A percentile compares a stretch with the other conserved stretches of the same genome.
Conservation (phyloP, 257 asterid genomes). For the Cinchona pubescens region DNA sequence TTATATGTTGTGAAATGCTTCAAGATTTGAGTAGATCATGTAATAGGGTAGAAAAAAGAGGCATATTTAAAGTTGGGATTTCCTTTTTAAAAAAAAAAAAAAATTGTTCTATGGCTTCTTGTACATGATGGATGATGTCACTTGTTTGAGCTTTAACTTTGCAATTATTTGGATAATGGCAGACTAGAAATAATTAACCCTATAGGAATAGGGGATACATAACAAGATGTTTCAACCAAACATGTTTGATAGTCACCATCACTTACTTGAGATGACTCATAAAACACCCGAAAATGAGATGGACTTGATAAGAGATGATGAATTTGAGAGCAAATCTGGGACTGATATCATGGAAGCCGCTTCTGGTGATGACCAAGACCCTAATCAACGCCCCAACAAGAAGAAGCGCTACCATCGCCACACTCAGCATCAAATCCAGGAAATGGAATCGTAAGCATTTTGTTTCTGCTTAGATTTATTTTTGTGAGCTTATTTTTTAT, state of each 20-base stretch:
- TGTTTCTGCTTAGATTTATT: neutral
- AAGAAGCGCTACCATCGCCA: constrained; percentile 81
- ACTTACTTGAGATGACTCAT: constrained; percentile 53
- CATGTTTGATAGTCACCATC: constrained; percentile 61
- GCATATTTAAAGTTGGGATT: neutral
- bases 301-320: constrained; percentile 61
- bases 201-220: neutral
- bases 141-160: neutral
- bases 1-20: neutral
- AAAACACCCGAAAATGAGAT: constrained; percentile 53
- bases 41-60: neutral
- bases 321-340: constrained; percentile 61
- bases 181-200: constrained; percentile 7
- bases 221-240: constrained; percentile 65
- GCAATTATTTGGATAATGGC: neutral
- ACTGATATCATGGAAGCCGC: constrained; percentile 65
- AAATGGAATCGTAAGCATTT: constrained; percentile 64
- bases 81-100: too few relatives aligned
- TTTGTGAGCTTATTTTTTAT: too few relatives aligned
- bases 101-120: neutral
- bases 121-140: neutral
- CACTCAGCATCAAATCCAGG: constrained; percentile 70
- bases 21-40: neutral
- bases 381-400: constrained; percentile 57
- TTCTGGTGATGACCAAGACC: constrained; percentile 71